Evolutionary conservation across 805 yeast species (phyloP), one percentile per base, ranked within the genome.

Genomic region (Wickerhamomyces mucosus): DNA sequence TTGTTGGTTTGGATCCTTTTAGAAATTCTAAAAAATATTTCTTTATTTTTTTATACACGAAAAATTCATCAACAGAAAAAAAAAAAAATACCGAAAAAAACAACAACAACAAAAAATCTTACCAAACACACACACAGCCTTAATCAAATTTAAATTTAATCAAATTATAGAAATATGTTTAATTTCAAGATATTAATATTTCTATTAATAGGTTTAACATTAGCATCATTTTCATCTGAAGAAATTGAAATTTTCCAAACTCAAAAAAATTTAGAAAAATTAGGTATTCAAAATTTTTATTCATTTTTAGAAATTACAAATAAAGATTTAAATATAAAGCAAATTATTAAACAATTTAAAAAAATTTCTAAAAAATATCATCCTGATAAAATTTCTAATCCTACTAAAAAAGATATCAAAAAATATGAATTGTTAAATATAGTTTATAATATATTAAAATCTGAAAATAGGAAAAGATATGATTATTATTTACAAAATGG

Each of bases 401-500:
- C 55, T 30, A 58, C 58, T 27, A 54, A 51, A 34, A 64, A 62
- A 34, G 65, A 59, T 26, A 62, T 58, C 36, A 71, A 72, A 42
- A 65, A 84, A 24, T 92, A 78, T 50, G 84, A 89, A 46, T 63
- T 89, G 18, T 67, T 92, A 22, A 81, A 92, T 21, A 55, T 76
- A 18, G 81, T 84, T 15, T 78, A 86, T 21, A 73, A 80, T 47
- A 76, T 88, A 34, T 62, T 88, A 29, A 67, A 89, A 42, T 62
- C 69, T 11, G 40, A 34, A 16, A 65, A 65, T 36, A 72, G 77
- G 39, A 74, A 78, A 29, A 66, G 85, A 7, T 92, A 92, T 54
- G 97, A 92, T 55, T 86, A 74, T 54, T 92, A 83, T 56, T 61
- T 82, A 33, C 63, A 71, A 26, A 69, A 73, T 43, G 96, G 97